phyloP scores from a whole-genome alignment of 2,329 filamentous ascomycete genomes.

The Colletotrichum sp. region DNA sequence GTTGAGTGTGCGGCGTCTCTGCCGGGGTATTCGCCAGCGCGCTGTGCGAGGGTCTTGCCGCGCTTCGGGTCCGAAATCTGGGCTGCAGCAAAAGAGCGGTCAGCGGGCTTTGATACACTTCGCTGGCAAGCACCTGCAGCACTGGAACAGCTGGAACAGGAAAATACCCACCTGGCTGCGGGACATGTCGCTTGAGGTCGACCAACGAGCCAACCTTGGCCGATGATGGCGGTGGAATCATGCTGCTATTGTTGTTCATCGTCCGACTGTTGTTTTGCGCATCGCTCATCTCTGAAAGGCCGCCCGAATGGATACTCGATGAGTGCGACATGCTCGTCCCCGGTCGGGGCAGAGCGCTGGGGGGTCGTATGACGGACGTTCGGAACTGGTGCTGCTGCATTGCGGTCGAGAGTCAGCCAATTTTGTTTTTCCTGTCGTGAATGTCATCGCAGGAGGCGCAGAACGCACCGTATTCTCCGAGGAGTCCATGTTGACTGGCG shows the following conservation, averaged over 20 bases:
- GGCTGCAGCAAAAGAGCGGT: constrained; percentile 38
- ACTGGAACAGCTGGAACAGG: constrained; percentile 4
- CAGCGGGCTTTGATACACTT: not conserved
- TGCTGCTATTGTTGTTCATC: constrained; percentile 36
- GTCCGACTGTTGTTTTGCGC: constrained; percentile 65
- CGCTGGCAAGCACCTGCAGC: not conserved
- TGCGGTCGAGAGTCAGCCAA: not conserved
- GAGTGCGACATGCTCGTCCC: not conserved
- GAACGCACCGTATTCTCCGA: constrained; percentile 38
- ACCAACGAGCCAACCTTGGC: constrained; percentile 33
- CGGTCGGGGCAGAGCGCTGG: constrained; percentile 24
- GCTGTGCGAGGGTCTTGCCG: constrained; percentile 62
- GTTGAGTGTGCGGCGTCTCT: constrained; percentile 34
- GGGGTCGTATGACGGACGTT: constrained; percentile 26
- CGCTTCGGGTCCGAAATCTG: constrained; percentile 52
- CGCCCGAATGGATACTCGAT: constrained; percentile 29
- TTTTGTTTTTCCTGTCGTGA: not conserved
- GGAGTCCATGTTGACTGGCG: constrained; percentile 36
- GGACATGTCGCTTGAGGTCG: constrained; percentile 55
- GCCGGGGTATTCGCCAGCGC: constrained; percentile 55
- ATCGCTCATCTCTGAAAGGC: constrained; percentile 60
- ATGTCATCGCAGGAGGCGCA: not conserved
- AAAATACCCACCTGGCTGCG: constrained; percentile 45
- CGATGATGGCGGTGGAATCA: constrained; percentile 38
- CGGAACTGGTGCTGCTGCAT: constrained; percentile 16